phyloP scores from a whole-genome alignment of 768 basidiomycete species.

The Psilocybe tampanensis region DNA sequence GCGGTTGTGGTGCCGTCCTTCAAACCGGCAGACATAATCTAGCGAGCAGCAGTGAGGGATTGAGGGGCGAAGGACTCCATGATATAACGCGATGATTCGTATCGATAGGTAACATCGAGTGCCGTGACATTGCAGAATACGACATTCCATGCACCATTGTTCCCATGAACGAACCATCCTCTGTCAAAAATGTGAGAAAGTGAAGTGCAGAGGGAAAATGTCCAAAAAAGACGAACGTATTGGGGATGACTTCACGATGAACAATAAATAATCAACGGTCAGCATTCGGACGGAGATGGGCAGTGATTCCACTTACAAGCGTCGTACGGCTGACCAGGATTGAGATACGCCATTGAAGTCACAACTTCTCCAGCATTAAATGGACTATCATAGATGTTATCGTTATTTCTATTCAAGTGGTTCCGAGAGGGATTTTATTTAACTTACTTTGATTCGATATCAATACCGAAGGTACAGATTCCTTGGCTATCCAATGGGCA shows the following conservation, averaged over 20 bases:
- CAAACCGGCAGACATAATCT: not conserved
- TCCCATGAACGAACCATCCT: conserved; percentile 5
- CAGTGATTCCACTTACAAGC: not conserved
- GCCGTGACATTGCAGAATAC: conserved; percentile 7
- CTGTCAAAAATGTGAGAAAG: not conserved
- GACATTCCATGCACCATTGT: conserved; percentile 1
- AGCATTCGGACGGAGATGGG: not conserved
- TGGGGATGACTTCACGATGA: not conserved
- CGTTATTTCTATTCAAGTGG: not conserved
- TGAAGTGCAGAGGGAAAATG: not conserved
- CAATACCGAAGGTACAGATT: not conserved
- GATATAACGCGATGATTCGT: conserved; percentile 1
- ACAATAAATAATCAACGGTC: not conserved
- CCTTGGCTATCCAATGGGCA: conserved; percentile 2
- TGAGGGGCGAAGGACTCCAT: not conserved
- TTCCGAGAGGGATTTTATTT: too few relatives aligned
- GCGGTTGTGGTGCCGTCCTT: not conserved
- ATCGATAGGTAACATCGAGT: conserved; percentile 2
- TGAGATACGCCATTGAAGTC: conserved; percentile 1
- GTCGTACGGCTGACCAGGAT: not conserved
- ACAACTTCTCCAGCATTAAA: conserved; percentile 1
- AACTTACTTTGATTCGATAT: conserved; percentile 7
- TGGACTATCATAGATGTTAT: not conserved
- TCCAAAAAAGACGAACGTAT: not conserved
- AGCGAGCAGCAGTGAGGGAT: not conserved